Evolutionary conservation across 129 eudicot genomes (phyloP).

Genomic region (Tagetes erecta): DNA sequence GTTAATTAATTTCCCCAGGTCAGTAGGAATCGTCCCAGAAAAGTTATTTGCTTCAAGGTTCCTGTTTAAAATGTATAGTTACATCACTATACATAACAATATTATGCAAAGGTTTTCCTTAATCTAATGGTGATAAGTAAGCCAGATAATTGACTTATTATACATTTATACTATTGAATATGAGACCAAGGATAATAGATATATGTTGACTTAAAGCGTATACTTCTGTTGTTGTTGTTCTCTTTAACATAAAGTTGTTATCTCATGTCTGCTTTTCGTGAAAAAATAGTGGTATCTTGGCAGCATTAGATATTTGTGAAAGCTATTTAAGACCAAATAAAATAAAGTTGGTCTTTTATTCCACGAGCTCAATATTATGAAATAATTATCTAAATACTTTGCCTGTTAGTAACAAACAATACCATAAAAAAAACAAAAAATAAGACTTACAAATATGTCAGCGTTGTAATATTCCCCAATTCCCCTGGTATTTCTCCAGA

Average conservation of each 20-base stretch:
- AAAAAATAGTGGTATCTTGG: no score
- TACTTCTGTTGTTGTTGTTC: no score
- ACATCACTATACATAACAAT: constrained; percentile 16
- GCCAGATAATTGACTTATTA: no score
- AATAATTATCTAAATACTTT: not conserved
- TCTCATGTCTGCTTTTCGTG: no score
- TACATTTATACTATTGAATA: no score
- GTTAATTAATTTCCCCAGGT: constrained; percentile 54
- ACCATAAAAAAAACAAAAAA: constrained; percentile 1
- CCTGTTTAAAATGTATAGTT: constrained; percentile 44
- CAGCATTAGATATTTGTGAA: not conserved
- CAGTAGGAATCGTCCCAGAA: constrained; percentile 68
- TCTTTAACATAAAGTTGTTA: no score
- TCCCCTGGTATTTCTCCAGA: constrained; percentile 72
- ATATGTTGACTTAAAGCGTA: no score
- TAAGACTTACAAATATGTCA: constrained; percentile 69
- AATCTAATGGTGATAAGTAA: not conserved
- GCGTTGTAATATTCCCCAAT: constrained; percentile 66
- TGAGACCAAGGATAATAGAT: no score
- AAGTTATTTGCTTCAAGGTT: constrained; percentile 73
- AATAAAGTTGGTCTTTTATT: not conserved
- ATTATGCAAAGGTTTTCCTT: not conserved
- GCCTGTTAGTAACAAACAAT: not conserved
- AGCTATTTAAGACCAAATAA: not conserved
- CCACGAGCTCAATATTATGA: not conserved